phyloP scores from a whole-genome alignment of 2,329 filamentous ascomycete species.

The Metarhizium album region DNA sequence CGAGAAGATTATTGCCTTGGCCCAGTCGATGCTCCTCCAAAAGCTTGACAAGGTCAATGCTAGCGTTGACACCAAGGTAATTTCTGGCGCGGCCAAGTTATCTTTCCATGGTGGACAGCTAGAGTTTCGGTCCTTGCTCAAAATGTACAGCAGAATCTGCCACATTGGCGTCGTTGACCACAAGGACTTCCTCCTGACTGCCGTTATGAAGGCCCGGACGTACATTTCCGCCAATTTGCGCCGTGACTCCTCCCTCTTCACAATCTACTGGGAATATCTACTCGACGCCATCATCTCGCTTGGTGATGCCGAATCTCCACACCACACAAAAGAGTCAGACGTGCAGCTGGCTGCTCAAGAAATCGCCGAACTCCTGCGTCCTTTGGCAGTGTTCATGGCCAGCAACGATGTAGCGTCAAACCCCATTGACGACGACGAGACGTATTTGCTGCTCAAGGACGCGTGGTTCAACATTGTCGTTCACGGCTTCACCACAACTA shows the following conservation, averaged over 20 bases:
- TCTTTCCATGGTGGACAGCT: slow-evolving; percentile 66
- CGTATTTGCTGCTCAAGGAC: slow-evolving; percentile 67
- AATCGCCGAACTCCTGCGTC: slow-evolving; percentile 77
- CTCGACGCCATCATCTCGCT: slow-evolving; percentile 83
- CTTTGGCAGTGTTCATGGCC: slow-evolving; percentile 77
- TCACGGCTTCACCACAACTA: slow-evolving; percentile 74
- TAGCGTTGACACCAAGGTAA: slow-evolving; percentile 73
- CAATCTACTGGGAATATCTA: slow-evolving; percentile 73
- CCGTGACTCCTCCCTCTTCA: slow-evolving; percentile 63
- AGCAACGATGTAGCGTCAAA: slow-evolving; percentile 44
- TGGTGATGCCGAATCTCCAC: slow-evolving; percentile 69
- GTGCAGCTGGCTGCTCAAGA: slow-evolving; percentile 74
- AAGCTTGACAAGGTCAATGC: slow-evolving; percentile 80
- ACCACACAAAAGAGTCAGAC: slow-evolving; percentile 65
- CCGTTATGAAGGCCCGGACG: slow-evolving; percentile 68
- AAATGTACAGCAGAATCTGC: slow-evolving; percentile 67
- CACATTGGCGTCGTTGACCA: slow-evolving; percentile 62
- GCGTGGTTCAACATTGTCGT: slow-evolving; percentile 98
- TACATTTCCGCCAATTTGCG: slow-evolving; percentile 62
- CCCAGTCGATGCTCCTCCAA: slow-evolving; percentile 92
- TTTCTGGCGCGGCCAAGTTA: slow-evolving; percentile 69
- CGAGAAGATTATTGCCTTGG: slow-evolving; percentile 84
- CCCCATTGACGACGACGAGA: slow-evolving; percentile 51
- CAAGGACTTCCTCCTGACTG: slow-evolving; percentile 55
- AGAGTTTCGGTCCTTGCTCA: slow-evolving; percentile 79